phyloP scores from a whole-genome alignment of 2,329 filamentous ascomycete species.

The Aureobasidium sp. region DNA sequence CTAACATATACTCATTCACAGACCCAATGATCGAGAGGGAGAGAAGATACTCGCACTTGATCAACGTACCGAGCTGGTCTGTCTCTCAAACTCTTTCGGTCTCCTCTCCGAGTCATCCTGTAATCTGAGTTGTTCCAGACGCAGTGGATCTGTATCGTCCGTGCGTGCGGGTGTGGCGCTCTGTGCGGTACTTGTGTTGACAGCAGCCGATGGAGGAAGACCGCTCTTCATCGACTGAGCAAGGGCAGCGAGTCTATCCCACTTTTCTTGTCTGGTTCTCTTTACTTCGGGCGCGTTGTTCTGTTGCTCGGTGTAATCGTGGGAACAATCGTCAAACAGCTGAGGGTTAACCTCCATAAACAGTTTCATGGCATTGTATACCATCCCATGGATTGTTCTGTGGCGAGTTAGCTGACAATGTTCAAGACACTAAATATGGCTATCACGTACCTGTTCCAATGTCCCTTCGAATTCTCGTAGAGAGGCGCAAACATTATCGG shows the following conservation, averaged over 20 bases:
- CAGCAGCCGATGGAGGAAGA: constrained; percentile 17
- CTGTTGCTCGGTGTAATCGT: constrained; percentile 95
- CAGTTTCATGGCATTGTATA: constrained; percentile 99
- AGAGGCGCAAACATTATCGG: constrained; percentile 99
- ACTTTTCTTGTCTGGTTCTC: constrained; percentile 72
- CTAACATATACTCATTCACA: constrained; percentile 10
- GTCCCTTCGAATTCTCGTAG: constrained; percentile 97
- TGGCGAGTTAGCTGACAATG: constrained; percentile 4
- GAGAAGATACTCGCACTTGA: constrained; percentile 15
- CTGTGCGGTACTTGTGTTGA: constrained; percentile 23
- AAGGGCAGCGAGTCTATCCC: constrained; percentile 76
- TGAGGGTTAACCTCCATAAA: constrained; percentile 99
- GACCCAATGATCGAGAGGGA: constrained; percentile 1
- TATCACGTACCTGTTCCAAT: constrained; percentile 85
- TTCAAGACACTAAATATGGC: neutral
- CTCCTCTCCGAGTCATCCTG: constrained; percentile 63
- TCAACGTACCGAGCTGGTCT: constrained; percentile 30
- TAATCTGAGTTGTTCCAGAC: constrained; percentile 81
- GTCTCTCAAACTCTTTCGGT: constrained; percentile 20
- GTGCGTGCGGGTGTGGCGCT: constrained; percentile 36
- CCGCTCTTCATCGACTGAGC: constrained; percentile 60
- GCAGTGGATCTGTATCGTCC: constrained; percentile 71
- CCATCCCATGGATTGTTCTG: constrained; percentile 98
- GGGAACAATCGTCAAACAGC: constrained; percentile 96
- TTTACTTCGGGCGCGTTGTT: constrained; percentile 83